A percentile compares a stretch with the other conserved stretches of the same genome.
Evolutionary conservation across 2,329 filamentous ascomycete species (phyloP).

Genomic region (Lasiodiplodia gonubiensis): DNA sequence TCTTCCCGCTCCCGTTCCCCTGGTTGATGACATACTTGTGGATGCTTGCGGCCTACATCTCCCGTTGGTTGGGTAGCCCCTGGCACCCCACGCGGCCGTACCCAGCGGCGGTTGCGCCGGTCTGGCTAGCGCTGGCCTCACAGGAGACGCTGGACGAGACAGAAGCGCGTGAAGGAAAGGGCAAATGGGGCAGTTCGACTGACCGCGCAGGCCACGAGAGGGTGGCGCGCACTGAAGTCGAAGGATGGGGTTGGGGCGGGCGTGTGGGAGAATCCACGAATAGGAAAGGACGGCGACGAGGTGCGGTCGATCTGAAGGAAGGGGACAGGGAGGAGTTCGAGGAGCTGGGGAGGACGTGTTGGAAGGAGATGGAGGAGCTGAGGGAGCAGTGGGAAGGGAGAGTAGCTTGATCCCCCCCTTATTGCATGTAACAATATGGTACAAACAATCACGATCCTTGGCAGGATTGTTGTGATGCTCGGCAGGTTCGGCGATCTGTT

Average conservation of each 20-base stretch:
- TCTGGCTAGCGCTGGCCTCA: conserved; percentile 76
- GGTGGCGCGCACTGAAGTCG: conserved; percentile 79
- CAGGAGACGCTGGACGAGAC: conserved; percentile 66
- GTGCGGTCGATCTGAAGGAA: conserved; percentile 63
- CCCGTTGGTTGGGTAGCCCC: conserved; percentile 79
- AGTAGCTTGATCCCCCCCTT: conserved; percentile 1
- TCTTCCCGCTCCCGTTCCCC: conserved; percentile 76
- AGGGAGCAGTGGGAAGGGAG: conserved; percentile 68
- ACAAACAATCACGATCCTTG: not conserved
- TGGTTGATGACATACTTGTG: conserved; percentile 67
- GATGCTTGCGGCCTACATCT: conserved; percentile 70
- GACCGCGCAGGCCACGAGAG: conserved; percentile 63
- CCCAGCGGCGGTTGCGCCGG: conserved; percentile 74
- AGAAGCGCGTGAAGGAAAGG: conserved; percentile 58
- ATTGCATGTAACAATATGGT: conserved; percentile 5
- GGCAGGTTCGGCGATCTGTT: conserved; percentile 4
- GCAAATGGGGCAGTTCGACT: conserved; percentile 85
- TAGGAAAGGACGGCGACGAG: conserved; percentile 62
- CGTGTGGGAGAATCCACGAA: conserved; percentile 56
- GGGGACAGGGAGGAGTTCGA: conserved; percentile 68
- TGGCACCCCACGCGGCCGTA: conserved; percentile 86
- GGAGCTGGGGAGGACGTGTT: conserved; percentile 64
- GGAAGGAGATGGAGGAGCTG: conserved; percentile 75
- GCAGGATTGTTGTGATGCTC: not conserved
- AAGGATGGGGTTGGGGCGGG: conserved; percentile 77